Base-by-base conservation (phyloP, 2,329 filamentous ascomycete genomes). In the Zasmidium angulare region DNA sequence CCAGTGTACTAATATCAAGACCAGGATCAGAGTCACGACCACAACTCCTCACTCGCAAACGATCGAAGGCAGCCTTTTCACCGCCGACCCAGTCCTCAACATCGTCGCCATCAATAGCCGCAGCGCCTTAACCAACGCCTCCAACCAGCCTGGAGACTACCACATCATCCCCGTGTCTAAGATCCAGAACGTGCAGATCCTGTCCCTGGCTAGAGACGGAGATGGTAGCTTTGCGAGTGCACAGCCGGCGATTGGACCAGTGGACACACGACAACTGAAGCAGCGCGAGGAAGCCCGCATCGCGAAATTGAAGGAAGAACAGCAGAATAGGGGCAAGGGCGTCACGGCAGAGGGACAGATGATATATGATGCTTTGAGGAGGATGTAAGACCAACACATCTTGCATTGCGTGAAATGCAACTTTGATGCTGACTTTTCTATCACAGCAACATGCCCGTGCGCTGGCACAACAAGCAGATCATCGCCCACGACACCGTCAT, bases 51-150 rank as follows among this genome's bases (percentile, higher is more conserved):
- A 77, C 56, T 75, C 80, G 54, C 78, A 79, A 47, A 82, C 79
- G 22, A 75, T 85, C 60, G 85, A 88, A 72, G 86, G 86, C 67
- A 85, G 79, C 19, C 78, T 88, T 59, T 87, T 85, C 74, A 86
- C 84, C 24, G 83, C 82, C 49, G 84, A 82, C 71, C 83, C 84
- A 23, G 77, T 84, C 66, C 83, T 84, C 58, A 86, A 86, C 66
- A 76, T 86, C 58, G 77, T 88, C 66, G 84, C 82, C 48, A 80
- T 88, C 72, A 84, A 86, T 73, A 84, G 81, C 19, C 78, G 78
- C 12, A 72, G 77, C 12, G n/a, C n/a, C n/a, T n/a, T n/a, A n/a
- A n/a, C 71, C 76, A n/a, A 72, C 76, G 7, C 70, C 72, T 36
- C 70, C 76, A 22, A 72, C 71, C 76, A 78, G 55, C 75, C 79